Base-by-base conservation (phyloP, 2,329 filamentous ascomycete genomes). In the Grosmannia serpens region DNA sequence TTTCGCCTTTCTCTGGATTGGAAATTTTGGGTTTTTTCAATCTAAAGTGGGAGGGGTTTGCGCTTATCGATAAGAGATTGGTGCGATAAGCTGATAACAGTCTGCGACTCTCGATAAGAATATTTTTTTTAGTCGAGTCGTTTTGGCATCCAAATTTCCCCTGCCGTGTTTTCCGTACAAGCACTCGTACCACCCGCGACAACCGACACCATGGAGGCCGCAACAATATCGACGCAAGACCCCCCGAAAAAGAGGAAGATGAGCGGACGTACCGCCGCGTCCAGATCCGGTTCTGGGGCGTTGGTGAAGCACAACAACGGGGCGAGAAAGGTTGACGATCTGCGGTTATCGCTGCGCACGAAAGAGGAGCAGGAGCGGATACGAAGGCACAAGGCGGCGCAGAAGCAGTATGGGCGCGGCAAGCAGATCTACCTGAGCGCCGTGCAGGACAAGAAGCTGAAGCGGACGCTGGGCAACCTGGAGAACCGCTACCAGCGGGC, bases 371-470 rank as follows among this genome's bases (percentile, higher is more conserved):
- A 74, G 59, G 73, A 79, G 64, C 77, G 75, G 67, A 70, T 74
- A 56, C 77, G 77, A 60, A 79, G 80, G 49, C 69, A 78, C 61
- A 78, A 77, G 66, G 77, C 84, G 65, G 89, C 89, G 56, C 81
- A 90, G 65, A 81, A 84, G 67, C 80, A 80, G 58, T 99, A 99
- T 73, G 94, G 94, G 38, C 85, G 94, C 65, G 94, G 94, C 55
- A 83, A 83, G 64, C 82, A 82, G 62, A 86, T 64, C 41, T 49
- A 86, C 60, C 79, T 86, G 52, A 87, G 86, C 67, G 77, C 76
- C 10, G 83, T 96, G 66, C 88, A 85, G 67, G 91, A 97, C 77
- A 95, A 89, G 79, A 99, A 97, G 71, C 74, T 97, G 62, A 86
- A 90, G 54, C 81, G 84, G 15, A 95, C 89, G 63, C 75, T 99